Base-by-base conservation (phyloP, 371 early-diverging fungal genomes). In the Lichtheimia corymbifera region DNA sequence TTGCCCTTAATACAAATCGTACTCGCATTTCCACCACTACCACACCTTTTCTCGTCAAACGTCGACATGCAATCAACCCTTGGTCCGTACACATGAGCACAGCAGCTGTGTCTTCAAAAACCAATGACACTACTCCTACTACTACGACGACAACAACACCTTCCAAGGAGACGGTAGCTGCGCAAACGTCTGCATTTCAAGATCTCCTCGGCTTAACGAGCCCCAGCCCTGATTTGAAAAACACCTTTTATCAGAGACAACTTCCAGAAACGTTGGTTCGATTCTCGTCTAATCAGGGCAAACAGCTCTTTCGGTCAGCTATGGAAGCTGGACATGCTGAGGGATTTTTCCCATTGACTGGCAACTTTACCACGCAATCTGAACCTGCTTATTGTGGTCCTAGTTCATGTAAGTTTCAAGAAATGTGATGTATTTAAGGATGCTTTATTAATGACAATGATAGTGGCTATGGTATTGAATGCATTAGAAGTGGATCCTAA, bases 401-500 rank as follows among this genome's bases (percentile, higher is more conserved):
- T 27, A 75, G 76, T 51, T 80, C 80, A 15, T 92, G 79, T 80
- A 80, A 70, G 77, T 70, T 47, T n/a, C n/a, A n/a, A n/a, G 17
- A 20, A 40, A 58, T 0, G 35, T 40, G 22, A 13, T 30, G 17
- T 41, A 17, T 47, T n/a, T 30, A 12, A 14, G 20, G 22, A 18
- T 55, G 5, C 75, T 35, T 68, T 89, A 88, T 73, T 85, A 54
- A 5, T 74, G 67, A 87, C 22, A 2, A 88, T 75, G 88, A 88
- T 42, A 80, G 85, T 93, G 70, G 93, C 94, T 40, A 95, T 95
- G 91, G 95, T 94, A 12, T 79, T 96, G 20, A 96, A 96, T 70
- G 93, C 95, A 2, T 74, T 96, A 41, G 93, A 93, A 67, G 91
- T 96, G 13, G 95, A 95, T 66, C 95, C 95, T 0, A 85, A 91